Evolutionary conservation across 495 filamentous ascomycete genomes (phyloP), one percentile per base, ranked within the genome.

Genomic region (Cercophora samala): DNA sequence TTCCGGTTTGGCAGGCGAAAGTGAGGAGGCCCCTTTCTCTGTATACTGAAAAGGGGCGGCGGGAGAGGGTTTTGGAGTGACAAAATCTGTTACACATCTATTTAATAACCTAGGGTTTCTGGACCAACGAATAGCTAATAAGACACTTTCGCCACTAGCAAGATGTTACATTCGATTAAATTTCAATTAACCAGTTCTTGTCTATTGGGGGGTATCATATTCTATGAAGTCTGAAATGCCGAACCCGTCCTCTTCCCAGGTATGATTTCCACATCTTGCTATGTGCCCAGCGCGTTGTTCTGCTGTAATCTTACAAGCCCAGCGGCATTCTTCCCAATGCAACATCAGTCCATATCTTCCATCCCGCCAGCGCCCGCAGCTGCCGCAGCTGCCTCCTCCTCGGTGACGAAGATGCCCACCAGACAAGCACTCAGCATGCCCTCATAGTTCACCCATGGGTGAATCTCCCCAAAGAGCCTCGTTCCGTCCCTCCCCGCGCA

Each of bases 391-490:
- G 46, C 42, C 52, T 93, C 89, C 64, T 86, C 82, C 83, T 98
- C 96, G 4, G 85, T 83, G 52, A 98, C 92, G 75, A 92, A 79
- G 32, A 97, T 87, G 1, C 95, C 95, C 4, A 99, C 84, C 68
- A 97, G 72, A 76, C 94, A 97, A 72, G 90, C 86, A 24, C 87
- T 86, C 63, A 99, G 77, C 86, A 99, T 97, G 4, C 89, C 91
- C 80, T 98, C 96, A 83, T 92, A 96, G 72, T 96, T 99, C 11
- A 99, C 94, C 95, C 96, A 99, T 19, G 94, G 93, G 82, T 99
- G 95, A 23, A 93, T 85, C 80, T 97, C 93, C 68, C 89, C 87
- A 76, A 99, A 98, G 73, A 99, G 70, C 80, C 87, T 88, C 5
- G 84, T 87, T 46, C 88, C 91, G 73, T 93, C 90, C 68, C 86